Percentiles rank a stretch among this genome's conserved stretches.
Evolutionary conservation across 768 basidiomycete species (phyloP).

Genomic region (Pleurotus cornucopiae): DNA sequence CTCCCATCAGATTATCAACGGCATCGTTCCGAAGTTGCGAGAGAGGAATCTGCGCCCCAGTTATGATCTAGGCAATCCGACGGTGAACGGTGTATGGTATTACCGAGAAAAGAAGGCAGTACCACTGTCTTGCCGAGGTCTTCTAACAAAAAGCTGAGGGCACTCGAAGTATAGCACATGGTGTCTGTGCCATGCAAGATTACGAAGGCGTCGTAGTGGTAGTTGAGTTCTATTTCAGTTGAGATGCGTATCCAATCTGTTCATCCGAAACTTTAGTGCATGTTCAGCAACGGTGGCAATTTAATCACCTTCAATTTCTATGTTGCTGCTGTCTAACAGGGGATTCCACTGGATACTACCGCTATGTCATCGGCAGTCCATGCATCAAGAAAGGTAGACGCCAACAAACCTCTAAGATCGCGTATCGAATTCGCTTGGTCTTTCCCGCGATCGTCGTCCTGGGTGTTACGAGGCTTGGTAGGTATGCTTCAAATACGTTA

Average conservation of each 20-base stretch:
- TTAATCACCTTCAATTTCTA: slow-evolving; percentile 67
- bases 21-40: slow-evolving; percentile 93
- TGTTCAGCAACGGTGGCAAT: too few relatives aligned
- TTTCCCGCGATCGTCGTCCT: slow-evolving; percentile 48
- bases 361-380: background rate
- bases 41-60: slow-evolving; percentile 91
- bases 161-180: slow-evolving; percentile 87
- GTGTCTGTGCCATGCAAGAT: slow-evolving; percentile 90
- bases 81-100: background rate
- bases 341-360: slow-evolving; percentile 71
- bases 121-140: slow-evolving; percentile 92
- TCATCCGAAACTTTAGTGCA: background rate
- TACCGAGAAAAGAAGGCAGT: slow-evolving; percentile 13
- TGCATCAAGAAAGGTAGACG: slow-evolving; percentile 7
- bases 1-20: slow-evolving; percentile 88
- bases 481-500: slow-evolving; percentile 63
- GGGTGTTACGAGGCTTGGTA: slow-evolving; percentile 82
- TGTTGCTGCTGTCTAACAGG: slow-evolving; percentile 84
- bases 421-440: slow-evolving; percentile 77
- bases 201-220: slow-evolving; percentile 88
- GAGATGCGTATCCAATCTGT: slow-evolving; percentile 89
- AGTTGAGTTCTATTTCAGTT: slow-evolving; percentile 91
- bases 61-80: slow-evolving; percentile 60
- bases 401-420: slow-evolving; percentile 66
- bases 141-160: slow-evolving; percentile 87